A percentile compares a stretch with the other conserved stretches of the same genome.
phyloP scores from a whole-genome alignment of 805 yeast genomes.

The Blastobotrys parvus region DNA sequence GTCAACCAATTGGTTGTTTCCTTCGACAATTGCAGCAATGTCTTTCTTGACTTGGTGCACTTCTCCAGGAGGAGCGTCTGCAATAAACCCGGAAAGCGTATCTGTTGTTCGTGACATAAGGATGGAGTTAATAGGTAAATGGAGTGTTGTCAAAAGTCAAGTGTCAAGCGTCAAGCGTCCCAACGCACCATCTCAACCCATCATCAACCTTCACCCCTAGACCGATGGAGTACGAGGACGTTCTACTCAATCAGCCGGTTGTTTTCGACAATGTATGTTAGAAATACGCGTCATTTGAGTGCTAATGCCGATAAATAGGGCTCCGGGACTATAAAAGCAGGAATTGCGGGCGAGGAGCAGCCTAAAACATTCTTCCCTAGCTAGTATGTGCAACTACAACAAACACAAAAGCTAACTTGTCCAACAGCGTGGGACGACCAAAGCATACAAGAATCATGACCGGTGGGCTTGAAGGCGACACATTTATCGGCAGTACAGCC shows the following conservation, averaged over 20 bases:
- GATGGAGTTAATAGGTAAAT: no score
- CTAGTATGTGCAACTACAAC: no score
- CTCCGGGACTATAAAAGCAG: slow-evolving; percentile 76
- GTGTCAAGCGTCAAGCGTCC: background rate
- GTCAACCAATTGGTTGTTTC: slow-evolving; percentile 28
- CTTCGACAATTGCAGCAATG: slow-evolving; percentile 36
- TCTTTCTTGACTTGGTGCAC: slow-evolving; percentile 29
- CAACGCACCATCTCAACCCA: background rate
- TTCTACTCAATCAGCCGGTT: slow-evolving; percentile 58
- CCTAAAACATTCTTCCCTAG: slow-evolving; percentile 63
- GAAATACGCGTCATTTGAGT: background rate
- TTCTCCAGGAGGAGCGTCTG: slow-evolving; percentile 54
- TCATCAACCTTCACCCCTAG: background rate
- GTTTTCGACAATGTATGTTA: slow-evolving; percentile 55
- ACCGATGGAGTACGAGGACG: slow-evolving; percentile 24
- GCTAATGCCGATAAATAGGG: slow-evolving; percentile 37
- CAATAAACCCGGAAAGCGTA: slow-evolving; percentile 28
- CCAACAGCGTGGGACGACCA: slow-evolving; percentile 56
- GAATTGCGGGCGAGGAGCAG: slow-evolving; percentile 85
- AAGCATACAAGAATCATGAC: slow-evolving; percentile 82
- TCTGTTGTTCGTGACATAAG: slow-evolving; percentile 7
- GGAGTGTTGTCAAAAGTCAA: no score
- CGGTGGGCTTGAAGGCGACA: slow-evolving; percentile 53
- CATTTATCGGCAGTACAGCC: slow-evolving; percentile 69
- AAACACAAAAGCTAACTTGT: no score